Conservation (phyloP, 1,284 basidiomycete species). For the Pseudomicrostroma phylloplanum region DNA sequence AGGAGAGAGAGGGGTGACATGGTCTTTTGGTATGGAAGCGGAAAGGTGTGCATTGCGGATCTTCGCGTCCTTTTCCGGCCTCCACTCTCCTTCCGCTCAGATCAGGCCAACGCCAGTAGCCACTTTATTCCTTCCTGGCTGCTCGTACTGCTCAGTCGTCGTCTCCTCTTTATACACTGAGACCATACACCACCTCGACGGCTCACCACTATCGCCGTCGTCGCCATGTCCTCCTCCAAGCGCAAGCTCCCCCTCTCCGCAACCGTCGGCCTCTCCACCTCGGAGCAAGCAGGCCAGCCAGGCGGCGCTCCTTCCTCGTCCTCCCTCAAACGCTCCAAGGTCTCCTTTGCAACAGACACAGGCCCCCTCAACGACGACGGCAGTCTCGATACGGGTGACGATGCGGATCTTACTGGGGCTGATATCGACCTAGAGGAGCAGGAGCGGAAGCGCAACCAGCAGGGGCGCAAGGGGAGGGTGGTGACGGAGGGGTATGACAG, state of each 20-base stretch:
- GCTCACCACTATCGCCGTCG: too few species aligned
- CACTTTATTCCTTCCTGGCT: too few species aligned
- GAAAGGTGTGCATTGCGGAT: too few species aligned
- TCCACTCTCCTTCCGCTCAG: too few species aligned
- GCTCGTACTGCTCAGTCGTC: too few species aligned
- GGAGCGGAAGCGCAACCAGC: slow-evolving; percentile 30
- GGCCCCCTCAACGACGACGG: slow-evolving; percentile 1
- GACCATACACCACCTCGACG: too few species aligned
- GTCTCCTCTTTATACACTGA: too few species aligned
- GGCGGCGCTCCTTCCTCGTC: background rate
- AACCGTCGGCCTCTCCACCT: too few species aligned
- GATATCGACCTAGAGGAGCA: slow-evolving; percentile 43
- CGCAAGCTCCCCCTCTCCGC: background rate
- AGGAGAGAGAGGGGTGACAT: too few species aligned
- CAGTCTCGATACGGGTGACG: background rate
- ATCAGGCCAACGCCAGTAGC: too few species aligned
- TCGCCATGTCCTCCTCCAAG: background rate
- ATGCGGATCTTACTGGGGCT: slow-evolving; percentile 8
- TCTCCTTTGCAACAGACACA: slow-evolving; percentile 3
- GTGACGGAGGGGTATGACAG: slow-evolving; percentile 81
- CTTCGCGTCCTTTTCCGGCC: too few species aligned
- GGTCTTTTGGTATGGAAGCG: too few species aligned
- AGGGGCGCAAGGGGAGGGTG: slow-evolving; percentile 37
- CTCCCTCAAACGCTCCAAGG: background rate
- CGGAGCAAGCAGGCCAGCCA: background rate